These are phyloP conservation scores for Tetratostichococcus sp. DNA, from an alignment of 139 green algal genomes.

Conservation along the genomic window DNA sequence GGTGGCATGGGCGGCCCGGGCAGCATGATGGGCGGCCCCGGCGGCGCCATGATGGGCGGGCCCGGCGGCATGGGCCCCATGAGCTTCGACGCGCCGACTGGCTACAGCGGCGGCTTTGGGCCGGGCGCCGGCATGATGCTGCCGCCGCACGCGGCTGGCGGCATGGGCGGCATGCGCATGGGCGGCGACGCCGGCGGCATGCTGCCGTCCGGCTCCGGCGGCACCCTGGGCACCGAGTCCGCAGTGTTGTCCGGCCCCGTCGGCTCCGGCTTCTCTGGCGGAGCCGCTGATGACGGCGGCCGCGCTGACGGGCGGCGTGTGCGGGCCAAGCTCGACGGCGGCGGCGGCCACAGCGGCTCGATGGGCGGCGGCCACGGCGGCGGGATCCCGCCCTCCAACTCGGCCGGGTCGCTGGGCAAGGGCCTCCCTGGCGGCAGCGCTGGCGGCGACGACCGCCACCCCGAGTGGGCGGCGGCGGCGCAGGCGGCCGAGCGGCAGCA, in stretches of 20 bases:
- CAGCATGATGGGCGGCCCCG: not conserved
- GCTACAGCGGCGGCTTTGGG: not conserved
- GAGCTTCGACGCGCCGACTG: not conserved
- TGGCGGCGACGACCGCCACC: not conserved
- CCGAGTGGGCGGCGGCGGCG: conserved; percentile 1
- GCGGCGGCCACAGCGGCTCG: not conserved
- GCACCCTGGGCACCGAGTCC: too few species aligned
- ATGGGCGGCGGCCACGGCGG: not conserved
- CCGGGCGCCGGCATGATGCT: not conserved
- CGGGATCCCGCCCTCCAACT: too few species aligned
- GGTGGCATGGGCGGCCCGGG: not conserved
- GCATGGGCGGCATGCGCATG: too few species aligned
- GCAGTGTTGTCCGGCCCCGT: not conserved
- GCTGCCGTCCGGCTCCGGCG: not conserved
- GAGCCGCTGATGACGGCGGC: not conserved
- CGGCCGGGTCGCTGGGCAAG: too few species aligned
- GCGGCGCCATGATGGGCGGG: too few species aligned
- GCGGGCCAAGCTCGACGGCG: not conserved
- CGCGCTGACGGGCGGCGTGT: not conserved
- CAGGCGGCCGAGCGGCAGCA: not conserved
- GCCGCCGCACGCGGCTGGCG: not conserved
- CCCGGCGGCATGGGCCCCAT: too few species aligned
- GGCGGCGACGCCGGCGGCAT: not conserved
- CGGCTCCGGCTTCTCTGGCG: too few species aligned
- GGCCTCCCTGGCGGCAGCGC: not conserved